phyloP scores from a whole-genome alignment of 371 early-diverging fungal species.

The Zychaea mexicana region DNA sequence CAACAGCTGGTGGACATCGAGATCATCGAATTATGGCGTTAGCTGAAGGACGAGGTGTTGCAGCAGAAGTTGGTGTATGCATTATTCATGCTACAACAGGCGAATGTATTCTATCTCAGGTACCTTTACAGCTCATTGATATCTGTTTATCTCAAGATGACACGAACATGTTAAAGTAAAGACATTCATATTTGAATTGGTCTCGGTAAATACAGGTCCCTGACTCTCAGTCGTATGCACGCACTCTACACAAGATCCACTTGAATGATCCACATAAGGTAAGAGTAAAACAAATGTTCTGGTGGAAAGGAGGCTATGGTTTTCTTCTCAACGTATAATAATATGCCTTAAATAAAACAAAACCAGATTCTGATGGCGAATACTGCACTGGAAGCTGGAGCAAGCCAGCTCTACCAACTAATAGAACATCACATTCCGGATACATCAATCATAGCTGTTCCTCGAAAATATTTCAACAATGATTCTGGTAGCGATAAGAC shows the following conservation, averaged over 20 bases:
- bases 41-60: conserved; percentile 52
- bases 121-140: conserved; percentile 10
- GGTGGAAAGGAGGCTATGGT: no score
- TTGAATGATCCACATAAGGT: conserved; percentile 66
- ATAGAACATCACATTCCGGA: conserved; percentile 51
- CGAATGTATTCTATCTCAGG: conserved; percentile 68
- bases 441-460: conserved; percentile 45
- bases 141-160: not conserved
- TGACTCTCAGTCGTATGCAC: conserved; percentile 66
- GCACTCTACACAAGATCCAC: conserved; percentile 64
- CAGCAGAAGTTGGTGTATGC: conserved; percentile 69
- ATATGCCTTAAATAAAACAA: not conserved
- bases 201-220: conserved; percentile 45
- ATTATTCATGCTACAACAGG: conserved; percentile 61
- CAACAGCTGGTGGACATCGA: conserved; percentile 7
- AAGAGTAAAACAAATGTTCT: not conserved
- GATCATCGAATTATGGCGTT: conserved; percentile 38
- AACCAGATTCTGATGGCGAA: conserved; percentile 11
- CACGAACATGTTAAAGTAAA: not conserved
- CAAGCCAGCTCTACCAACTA: conserved; percentile 48
- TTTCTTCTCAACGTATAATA: not conserved
- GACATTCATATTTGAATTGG: not conserved
- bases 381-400: conserved; percentile 39
- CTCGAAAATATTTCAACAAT: conserved; percentile 65
- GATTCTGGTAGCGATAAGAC: conserved; percentile 37